These are phyloP conservation scores for Silene coronaria DNA, from an alignment of 179 eudicot species.

Conservation along the genomic window DNA sequence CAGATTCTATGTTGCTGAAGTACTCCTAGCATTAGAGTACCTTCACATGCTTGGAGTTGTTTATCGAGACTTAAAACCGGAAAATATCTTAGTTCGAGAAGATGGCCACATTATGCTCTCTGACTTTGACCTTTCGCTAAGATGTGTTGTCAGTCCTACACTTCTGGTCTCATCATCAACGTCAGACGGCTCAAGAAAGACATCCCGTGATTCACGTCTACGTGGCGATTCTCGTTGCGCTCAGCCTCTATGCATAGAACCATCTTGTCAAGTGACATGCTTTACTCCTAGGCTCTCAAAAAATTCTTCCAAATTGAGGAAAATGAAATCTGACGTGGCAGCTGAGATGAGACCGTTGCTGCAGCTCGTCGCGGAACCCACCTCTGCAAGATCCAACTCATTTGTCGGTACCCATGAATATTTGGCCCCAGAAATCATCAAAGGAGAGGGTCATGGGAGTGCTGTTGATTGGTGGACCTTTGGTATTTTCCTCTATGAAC, in stretches of 20 bases:
- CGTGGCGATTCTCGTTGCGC: slow-evolving; percentile 34
- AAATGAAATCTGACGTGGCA: slow-evolving; percentile 38
- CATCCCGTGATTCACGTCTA: slow-evolving; percentile 26
- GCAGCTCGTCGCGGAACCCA: slow-evolving; percentile 47
- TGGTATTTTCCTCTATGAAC: slow-evolving; percentile 73
- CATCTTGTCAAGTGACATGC: slow-evolving; percentile 44
- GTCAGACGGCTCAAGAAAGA: slow-evolving; percentile 28
- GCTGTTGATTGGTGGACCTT: slow-evolving; percentile 97
- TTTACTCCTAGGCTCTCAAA: slow-evolving; percentile 31
- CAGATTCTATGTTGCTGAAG: slow-evolving; percentile 52
- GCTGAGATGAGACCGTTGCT: slow-evolving; percentile 36
- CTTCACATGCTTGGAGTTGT: slow-evolving; percentile 49
- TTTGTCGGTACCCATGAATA: slow-evolving; percentile 90
- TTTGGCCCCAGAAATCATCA: slow-evolving; percentile 77
- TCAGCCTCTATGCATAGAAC: slow-evolving; percentile 44
- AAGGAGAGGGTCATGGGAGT: slow-evolving; percentile 87
- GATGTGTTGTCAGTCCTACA: slow-evolving; percentile 46
- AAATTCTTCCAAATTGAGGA: slow-evolving; percentile 27
- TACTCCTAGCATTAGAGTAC: slow-evolving; percentile 49
- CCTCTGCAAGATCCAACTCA: slow-evolving; percentile 67
- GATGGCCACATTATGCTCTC: slow-evolving; percentile 55
- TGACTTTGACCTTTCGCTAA: slow-evolving; percentile 45
- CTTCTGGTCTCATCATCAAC: slow-evolving; percentile 40
- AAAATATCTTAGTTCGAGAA: slow-evolving; percentile 48
- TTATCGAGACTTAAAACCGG: slow-evolving; percentile 47